Evolutionary conservation across 495 filamentous ascomycete species (phyloP).

Genomic region (Aspergillus carlsbadensis): DNA sequence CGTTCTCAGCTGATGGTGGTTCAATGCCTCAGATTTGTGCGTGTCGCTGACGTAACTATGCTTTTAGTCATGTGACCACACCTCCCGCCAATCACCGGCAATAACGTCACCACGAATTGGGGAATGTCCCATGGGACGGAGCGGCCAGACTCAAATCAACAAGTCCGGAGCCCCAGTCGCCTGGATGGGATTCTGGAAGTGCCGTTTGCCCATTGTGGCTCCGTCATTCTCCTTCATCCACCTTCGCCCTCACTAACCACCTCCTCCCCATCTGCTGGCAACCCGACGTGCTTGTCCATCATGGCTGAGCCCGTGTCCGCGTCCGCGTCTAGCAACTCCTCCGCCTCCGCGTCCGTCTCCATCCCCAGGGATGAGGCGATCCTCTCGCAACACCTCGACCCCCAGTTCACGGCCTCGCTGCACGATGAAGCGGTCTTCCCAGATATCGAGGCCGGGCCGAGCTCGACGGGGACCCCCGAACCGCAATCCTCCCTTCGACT

Average conservation of each 20-base stretch:
- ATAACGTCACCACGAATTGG: not conserved
- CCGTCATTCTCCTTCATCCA: not conserved
- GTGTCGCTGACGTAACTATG: not conserved
- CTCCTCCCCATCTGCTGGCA: not conserved
- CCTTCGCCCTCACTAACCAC: not conserved
- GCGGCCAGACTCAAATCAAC: not conserved
- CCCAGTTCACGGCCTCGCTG: conserved; percentile 13
- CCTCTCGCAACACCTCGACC: conserved; percentile 13
- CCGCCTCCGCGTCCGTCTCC: too few relatives aligned
- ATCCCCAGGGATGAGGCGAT: conserved; percentile 8
- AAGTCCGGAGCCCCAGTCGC: not conserved
- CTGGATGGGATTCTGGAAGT: not conserved
- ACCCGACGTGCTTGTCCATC: too few relatives aligned
- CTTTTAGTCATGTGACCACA: not conserved
- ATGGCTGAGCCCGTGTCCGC: conserved; percentile 5
- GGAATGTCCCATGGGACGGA: not conserved
- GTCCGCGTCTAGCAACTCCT: not conserved
- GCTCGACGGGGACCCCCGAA: conserved; percentile 1
- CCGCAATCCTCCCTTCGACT: conserved; percentile 60
- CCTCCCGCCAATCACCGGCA: not conserved
- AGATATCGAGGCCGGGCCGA: not conserved
- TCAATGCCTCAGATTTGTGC: too few relatives aligned
- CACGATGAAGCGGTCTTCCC: conserved; percentile 6
- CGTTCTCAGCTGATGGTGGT: too few relatives aligned
- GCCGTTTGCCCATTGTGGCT: conserved; percentile 8